Conservation (phyloP, 75 land plant species). For the Selaginella tamariscina region DNA sequence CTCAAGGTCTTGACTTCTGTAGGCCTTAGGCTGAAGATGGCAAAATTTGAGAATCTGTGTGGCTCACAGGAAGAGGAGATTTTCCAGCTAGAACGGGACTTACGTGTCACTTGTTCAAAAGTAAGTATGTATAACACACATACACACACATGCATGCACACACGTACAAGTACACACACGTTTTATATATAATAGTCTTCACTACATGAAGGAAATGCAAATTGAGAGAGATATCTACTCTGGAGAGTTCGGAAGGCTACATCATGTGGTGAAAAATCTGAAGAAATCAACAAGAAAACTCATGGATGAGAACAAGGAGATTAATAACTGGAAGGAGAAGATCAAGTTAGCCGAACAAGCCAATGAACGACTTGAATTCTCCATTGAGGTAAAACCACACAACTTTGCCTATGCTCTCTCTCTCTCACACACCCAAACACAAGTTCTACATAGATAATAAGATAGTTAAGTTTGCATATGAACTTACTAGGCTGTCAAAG, state of each 20-base stretch:
- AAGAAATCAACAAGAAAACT: not conserved
- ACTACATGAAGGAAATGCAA: not conserved
- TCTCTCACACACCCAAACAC: too few species aligned
- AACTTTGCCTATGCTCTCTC: too few species aligned
- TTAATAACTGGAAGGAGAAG: not conserved
- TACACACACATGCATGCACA: too few species aligned
- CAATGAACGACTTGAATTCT: not conserved
- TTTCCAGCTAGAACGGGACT: not conserved
- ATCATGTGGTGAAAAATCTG: not conserved
- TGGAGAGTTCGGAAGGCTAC: not conserved
- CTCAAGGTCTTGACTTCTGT: not conserved
- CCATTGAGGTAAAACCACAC: not conserved
- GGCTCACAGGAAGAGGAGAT: not conserved
- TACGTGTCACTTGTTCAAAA: not conserved
- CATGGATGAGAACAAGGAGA: not conserved
- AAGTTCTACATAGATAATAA: too few species aligned
- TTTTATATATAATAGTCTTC: not conserved
- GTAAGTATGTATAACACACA: too few species aligned
- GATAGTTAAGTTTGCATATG: too few species aligned
- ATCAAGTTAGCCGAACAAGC: not conserved
- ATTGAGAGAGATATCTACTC: not conserved
- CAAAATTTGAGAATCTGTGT: not conserved
- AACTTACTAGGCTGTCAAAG: not conserved
- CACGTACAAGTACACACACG: too few species aligned
- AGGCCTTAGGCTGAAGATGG: not conserved